Evolutionary conservation across 2,329 filamentous ascomycete genomes (phyloP).

Genomic region (Penicillium sp.): DNA sequence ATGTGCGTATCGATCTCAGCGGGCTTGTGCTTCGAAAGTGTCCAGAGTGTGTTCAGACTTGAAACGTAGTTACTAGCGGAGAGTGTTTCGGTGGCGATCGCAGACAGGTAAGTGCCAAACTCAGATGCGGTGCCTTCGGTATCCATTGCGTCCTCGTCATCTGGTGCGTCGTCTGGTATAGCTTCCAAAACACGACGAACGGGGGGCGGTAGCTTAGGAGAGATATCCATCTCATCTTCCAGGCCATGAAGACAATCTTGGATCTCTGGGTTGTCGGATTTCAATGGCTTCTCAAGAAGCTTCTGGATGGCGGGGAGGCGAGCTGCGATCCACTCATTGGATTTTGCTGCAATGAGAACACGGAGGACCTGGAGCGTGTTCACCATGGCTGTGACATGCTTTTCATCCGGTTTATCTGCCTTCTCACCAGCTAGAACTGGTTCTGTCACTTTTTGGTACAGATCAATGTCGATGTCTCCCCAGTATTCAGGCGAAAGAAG

Average conservation of each 20-base stretch:
- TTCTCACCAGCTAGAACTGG: constrained; percentile 81
- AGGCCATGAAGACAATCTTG: constrained; percentile 85
- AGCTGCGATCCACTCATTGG: constrained; percentile 85
- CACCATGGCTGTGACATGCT: constrained; percentile 82
- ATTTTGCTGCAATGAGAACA: constrained; percentile 82
- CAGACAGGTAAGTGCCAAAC: constrained; percentile 79
- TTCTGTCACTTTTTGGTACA: constrained; percentile 88
- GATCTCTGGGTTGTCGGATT: constrained; percentile 85
- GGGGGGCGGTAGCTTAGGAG: constrained; percentile 70
- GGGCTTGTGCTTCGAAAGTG: constrained; percentile 79
- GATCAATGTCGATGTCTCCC: constrained; percentile 86
- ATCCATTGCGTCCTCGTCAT: constrained; percentile 82
- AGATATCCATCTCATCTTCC: constrained; percentile 69
- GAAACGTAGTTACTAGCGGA: constrained; percentile 79
- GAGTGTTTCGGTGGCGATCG: constrained; percentile 84
- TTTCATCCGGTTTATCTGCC: constrained; percentile 77
- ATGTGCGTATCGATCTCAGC: constrained; percentile 90
- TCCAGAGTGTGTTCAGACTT: constrained; percentile 92
- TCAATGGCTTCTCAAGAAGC: constrained; percentile 83
- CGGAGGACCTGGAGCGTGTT: constrained; percentile 92
- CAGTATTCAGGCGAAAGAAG: constrained; percentile 85
- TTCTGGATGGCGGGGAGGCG: constrained; percentile 79
- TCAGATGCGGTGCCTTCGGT: constrained; percentile 76
- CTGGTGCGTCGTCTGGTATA: constrained; percentile 75
- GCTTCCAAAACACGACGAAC: constrained; percentile 83